Base-by-base conservation (phyloP, 1,139 yeast genomes). In the Candida sp. region DNA sequence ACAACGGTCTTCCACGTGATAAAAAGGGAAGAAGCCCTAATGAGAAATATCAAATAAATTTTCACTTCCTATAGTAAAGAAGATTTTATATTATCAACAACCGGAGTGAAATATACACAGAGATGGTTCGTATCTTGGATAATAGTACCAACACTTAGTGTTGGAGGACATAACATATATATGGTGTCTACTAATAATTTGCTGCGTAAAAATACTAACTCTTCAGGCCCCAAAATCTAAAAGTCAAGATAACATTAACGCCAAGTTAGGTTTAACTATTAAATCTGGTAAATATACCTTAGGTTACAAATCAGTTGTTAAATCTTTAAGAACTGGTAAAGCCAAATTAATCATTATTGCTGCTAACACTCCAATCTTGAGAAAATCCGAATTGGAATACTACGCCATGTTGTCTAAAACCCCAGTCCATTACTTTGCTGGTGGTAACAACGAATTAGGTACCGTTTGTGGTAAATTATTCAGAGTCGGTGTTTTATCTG, bases 401-500 rank as follows among this genome's bases (percentile, higher is more conserved):
- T 95, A 95, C 91, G 98, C 99, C 69, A 93, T 93, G 99, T 87
- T 93, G 77, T 88, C 99, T 73, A 93, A 91, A 89, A 89, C 97
- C 73, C 84, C 83, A 71, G 96, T 93, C 66, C 93, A 91, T 95
- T 84, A 83, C 85, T 93, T 91, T 96, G 95, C 87, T 79, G 99
- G 98, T 82, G 96, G 97, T 78, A 91, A 91, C 97, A 91, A 91
- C 80, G 97, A 91, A 81, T 89, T 93, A 71, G 98, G 99, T 82
- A 95, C 99, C 67, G 97, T 97, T 63, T 93, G 97, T 78, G 99
- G 99, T 90, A 91, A 88, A 81, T 90, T 93, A 71, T 93, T 95
- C 97, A 91, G 98, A 82, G 99, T 93, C 66, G 98, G 98, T 81
- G 93, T 91, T 67, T 80, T 93, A 70, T 82, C 98, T 66, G 75